Base-by-base conservation (phyloP, 2,329 filamentous ascomycete species). In the Diaporthe longicolla region DNA sequence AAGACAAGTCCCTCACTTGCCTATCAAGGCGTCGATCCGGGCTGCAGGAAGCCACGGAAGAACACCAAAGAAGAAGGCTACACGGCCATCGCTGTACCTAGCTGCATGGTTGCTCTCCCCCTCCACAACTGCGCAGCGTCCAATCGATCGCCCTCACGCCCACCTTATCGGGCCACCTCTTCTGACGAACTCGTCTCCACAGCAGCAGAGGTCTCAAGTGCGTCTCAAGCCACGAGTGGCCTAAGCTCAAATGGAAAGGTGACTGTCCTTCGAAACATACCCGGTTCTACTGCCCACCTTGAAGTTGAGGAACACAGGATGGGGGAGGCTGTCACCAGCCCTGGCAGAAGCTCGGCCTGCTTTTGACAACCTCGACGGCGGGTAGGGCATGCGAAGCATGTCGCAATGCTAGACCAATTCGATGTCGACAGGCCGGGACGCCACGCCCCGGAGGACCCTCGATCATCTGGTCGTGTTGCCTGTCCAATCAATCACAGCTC, bases 21-120 rank as follows among this genome's bases (percentile, higher is more conserved):
- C 63, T 68, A 54, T 68, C 63, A 68, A 21, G 63, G 48, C 32
- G 48, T 54, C 48, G 48, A 68, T 68, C 63, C 24, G n/a, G 17
- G 45, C 63, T 52, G 63, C 48, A 68, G 32, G n/a, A 68, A 54
- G 45, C 29, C 29, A 24, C 63, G 32, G 63, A 45, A 68, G 48
- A 68, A 54, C 45, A 68, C 63, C 29, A 68, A 68, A 68, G 63
- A 54, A 68, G 63, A 68, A 68, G 63, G 48, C 63, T 68, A 68
- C 32, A 68, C 37, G 15, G 21, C 45, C 29, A 35, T n/a, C n/a
- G 29, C 21, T 40, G 7, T 40, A 37, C 24, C 35, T 50, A 6
- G 35, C 48, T 68, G 63, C 63, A 54, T 68, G 40, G 48, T 54
- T 68, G 13, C 63, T 68, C 8, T 29, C 48, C 32, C 63, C 63